These are phyloP conservation scores for Fallopia convolvulus DNA, from an alignment of 148 eudicot species.

Conservation along the genomic window DNA sequence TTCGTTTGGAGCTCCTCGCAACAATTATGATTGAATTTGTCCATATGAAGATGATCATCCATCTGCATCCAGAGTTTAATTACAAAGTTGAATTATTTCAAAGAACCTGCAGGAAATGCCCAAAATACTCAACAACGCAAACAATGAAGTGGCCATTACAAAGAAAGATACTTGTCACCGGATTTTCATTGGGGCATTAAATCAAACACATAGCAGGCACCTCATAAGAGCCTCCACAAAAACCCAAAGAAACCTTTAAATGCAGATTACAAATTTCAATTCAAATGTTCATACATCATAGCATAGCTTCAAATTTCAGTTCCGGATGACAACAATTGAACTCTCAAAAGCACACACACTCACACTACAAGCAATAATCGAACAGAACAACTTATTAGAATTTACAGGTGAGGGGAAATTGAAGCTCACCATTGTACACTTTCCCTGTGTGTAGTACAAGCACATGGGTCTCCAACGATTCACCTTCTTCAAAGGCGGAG, in stretches of 20 bases:
- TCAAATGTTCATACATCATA: neutral
- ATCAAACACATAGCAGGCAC: conserved; percentile 30
- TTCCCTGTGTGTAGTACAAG: conserved; percentile 73
- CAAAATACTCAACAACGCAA: neutral
- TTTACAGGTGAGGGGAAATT: neutral
- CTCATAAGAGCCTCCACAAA: neutral
- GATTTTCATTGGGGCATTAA: conserved; percentile 12
- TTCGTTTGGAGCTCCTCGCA: conserved; percentile 34
- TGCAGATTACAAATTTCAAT: neutral
- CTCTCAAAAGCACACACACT: neutral
- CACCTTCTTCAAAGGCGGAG: conserved; percentile 8
- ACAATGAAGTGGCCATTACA: neutral
- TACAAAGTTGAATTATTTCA: neutral
- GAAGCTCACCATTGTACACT: conserved; percentile 56
- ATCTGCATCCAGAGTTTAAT: conserved; percentile 33
- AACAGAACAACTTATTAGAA: neutral
- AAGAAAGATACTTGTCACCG: neutral
- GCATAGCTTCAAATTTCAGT: neutral
- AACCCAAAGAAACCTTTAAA: neutral
- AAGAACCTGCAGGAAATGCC: conserved; percentile 10
- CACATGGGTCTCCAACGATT: conserved; percentile 84
- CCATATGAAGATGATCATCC: conserved; percentile 65
- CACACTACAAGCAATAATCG: neutral
- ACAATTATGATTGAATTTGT: conserved; percentile 65
- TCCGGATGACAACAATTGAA: neutral